Base-by-base conservation (phyloP, 2,329 filamentous ascomycete species). In the Ambrosiella xylebori region DNA sequence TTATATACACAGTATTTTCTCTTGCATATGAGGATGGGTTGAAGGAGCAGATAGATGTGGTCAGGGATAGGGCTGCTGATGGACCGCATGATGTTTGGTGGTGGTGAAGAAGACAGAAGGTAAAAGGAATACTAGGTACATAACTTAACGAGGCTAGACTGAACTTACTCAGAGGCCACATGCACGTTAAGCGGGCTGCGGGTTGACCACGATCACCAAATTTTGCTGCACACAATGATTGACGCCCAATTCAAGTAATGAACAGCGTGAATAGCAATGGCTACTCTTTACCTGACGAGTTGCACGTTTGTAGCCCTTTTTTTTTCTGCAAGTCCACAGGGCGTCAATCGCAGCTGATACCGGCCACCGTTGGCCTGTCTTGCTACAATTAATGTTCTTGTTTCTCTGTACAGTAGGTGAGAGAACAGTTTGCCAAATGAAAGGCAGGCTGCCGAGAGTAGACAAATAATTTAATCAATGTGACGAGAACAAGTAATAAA, bases 11-110 rank as follows among this genome's bases (percentile, higher is more conserved):
- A 8, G 13, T 51, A 51, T 19, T 51, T 51, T 27, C 4, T 7
- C 13, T 19, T 27, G 2, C 27, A 54, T 15, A n/a, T 37, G 41
- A 54, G 52, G 52, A 54, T 37, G 52, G 8, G n/a, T 13, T 47
- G n/a, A 27, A 54, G 52, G 52, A 54, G 35, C 52, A 54, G 52
- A 27, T 27, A 54, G 39, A 54, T 37, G 19, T 41, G 15, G 19
- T 19, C 38, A 44, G n/a, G 36, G 36, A 54, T 54, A 54, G 36
- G 52, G 52, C 17, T 54, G 38, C 15, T 19, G 11, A 35, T 41
- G 17, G 39, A 41, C 39, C 11, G 39, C n/a, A 41, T n/a, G 11
- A 41, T 11, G 39, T 12, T 11, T 12, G 39, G 39, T 12, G 39
- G 39, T 27, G 9, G 47, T 9, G 47, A 51, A 51, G 47, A 51